Base-by-base conservation (phyloP, 805 yeast genomes). In the Metschnikowia sp. region DNA sequence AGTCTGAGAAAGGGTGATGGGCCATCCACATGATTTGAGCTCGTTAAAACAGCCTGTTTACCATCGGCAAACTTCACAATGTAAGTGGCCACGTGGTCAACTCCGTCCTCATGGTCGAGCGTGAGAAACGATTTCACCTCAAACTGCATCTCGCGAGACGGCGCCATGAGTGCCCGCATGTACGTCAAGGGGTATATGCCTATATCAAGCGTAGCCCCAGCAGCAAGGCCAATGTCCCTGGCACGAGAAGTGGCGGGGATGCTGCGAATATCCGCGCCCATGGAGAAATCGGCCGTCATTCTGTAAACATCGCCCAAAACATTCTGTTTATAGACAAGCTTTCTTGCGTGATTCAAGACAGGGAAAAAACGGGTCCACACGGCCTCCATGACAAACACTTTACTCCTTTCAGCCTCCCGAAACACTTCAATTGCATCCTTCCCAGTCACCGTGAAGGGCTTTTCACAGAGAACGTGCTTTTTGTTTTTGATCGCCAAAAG, bases 331-430 rank as follows among this genome's bases (percentile, higher is more conserved):
- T 65, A 70, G 18, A 79, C 50, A 47, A 65, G 60, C 30, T 65
- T 48, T 45, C 70, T 58, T 40, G 76, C 59, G 40, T 65, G 63
- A 15, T 57, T 52, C 18, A 73, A 58, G 4, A 76, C 49, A 2
- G 85, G 85, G 65, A 77, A 75, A 52, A 74, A 78, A 41, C 81
- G 66, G 5, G 82, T 73, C 84, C 84, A 79, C 44, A 77, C 73
- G 4, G 78, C 86, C 59, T 81, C 86, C 83, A 81, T 76, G 33
- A 81, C 62, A 50, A 75, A 78, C 41, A 70, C 56, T 1, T 68
- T 65, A 58, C 73, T 70, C 45, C 59, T 50, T 53, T 66, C 64
- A 3, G 85, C 85, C 39, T 72, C 65, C 1, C 58, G 65, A 41
- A 70, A 60, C 10, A 80, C 56, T 36, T 68, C 74, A 29, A 62